Evolutionary conservation across 139 green algal species (phyloP).

Genomic region (Volvox reticuliferus): DNA sequence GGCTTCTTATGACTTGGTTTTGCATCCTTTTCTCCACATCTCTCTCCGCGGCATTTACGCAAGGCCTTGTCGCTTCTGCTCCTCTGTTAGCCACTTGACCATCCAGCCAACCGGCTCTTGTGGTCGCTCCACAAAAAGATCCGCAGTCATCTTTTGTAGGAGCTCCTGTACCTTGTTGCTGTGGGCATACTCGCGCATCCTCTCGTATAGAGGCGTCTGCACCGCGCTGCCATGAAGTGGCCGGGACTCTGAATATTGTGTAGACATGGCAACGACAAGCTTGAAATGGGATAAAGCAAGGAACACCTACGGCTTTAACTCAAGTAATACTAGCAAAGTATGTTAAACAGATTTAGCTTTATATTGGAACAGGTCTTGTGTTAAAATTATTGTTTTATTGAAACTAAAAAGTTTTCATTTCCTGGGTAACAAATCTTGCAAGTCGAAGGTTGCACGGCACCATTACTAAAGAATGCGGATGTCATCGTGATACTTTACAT

Average conservation of each 20-base stretch:
- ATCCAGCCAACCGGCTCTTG: slow-evolving; percentile 31
- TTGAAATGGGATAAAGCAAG: not conserved
- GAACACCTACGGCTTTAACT: too few species aligned
- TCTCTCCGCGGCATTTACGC: not conserved
- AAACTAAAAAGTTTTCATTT: not conserved
- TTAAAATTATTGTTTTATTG: not conserved
- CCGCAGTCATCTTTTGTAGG: slow-evolving; percentile 42
- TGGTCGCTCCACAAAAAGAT: slow-evolving; percentile 39
- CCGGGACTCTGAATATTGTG: slow-evolving; percentile 12
- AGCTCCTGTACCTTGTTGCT: slow-evolving; percentile 43
- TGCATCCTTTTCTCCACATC: too few species aligned
- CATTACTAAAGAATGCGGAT: too few species aligned
- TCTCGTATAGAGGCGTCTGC: slow-evolving; percentile 37
- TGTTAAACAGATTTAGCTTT: not conserved
- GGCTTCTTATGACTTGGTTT: too few species aligned
- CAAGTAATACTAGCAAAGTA: not conserved
- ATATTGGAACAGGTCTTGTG: not conserved
- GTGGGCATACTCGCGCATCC: slow-evolving; percentile 40
- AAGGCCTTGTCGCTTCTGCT: slow-evolving; percentile 24
- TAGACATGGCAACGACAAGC: slow-evolving; percentile 21
- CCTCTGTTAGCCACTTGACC: slow-evolving; percentile 40
- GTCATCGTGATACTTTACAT: too few species aligned
- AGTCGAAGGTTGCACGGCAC: slow-evolving; percentile 4
- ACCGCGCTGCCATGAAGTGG: slow-evolving; percentile 28
- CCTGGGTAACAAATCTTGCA: not conserved